Evolutionary conservation across 2,329 filamentous ascomycete species (phyloP).

Genomic region (Pyrenochaeta sp.): DNA sequence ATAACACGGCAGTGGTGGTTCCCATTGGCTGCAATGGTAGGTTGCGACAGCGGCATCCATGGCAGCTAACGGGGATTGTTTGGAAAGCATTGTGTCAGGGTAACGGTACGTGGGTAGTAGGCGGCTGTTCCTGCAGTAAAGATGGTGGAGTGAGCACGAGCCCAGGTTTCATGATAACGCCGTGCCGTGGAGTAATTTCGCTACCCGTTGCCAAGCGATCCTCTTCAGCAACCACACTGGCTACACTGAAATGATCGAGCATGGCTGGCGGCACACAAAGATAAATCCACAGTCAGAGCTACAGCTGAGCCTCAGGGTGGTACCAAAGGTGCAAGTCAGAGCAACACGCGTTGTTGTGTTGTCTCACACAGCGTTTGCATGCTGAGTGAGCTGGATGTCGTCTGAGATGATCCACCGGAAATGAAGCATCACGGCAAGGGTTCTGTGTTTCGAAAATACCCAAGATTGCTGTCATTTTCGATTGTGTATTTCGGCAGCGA

Average conservation of each 20-base stretch:
- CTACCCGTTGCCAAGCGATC: constrained; percentile 33
- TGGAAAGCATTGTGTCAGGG: constrained; percentile 20
- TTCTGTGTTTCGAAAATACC: constrained; percentile 27
- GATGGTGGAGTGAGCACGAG: constrained; percentile 27
- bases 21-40: constrained; percentile 34
- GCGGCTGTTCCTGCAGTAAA: constrained; percentile 35
- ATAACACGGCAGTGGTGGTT: constrained; percentile 8
- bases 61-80: constrained; percentile 26
- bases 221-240: constrained; percentile 29
- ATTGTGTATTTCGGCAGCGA: constrained; percentile 5
- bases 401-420: constrained; percentile 24
- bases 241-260: constrained; percentile 24
- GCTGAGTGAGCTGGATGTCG: constrained; percentile 7
- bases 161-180: constrained; percentile 34
- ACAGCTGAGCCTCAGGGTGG: constrained; percentile 11
- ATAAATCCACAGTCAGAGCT: constrained; percentile 7
- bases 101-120: constrained; percentile 20
- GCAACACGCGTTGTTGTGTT: not conserved
- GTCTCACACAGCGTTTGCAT: constrained; percentile 7
- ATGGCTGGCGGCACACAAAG: constrained; percentile 11
- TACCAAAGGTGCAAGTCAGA: not conserved
- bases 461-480: constrained; percentile 31
- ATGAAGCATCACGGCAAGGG: constrained; percentile 30
- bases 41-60: constrained; percentile 36
- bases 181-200: constrained; percentile 41